Conservation (phyloP, 1,284 basidiomycete genomes). For the Sporisorium graminicola region DNA sequence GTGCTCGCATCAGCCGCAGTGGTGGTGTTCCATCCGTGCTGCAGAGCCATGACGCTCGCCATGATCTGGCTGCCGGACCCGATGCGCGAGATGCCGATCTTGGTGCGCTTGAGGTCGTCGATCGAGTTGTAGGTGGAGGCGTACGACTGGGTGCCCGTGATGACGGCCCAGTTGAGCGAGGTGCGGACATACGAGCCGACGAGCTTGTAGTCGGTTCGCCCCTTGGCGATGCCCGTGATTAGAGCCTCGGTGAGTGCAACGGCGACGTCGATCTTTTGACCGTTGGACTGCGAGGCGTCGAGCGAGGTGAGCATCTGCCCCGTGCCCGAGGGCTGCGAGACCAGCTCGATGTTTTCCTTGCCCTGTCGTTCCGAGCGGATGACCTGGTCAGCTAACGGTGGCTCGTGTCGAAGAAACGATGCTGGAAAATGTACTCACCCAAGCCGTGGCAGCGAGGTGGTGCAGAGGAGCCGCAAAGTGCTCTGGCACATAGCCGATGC, state of each 20-base stretch:
- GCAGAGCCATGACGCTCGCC: conserved; percentile 91
- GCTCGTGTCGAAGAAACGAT: neutral
- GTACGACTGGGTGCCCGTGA: conserved; percentile 79
- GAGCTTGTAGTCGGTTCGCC: conserved; percentile 86
- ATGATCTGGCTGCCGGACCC: conserved; percentile 93
- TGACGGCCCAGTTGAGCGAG: conserved; percentile 76
- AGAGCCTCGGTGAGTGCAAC: conserved; percentile 93
- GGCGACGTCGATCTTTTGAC: conserved; percentile 65
- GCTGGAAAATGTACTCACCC: conserved; percentile 36
- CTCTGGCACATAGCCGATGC: conserved; percentile 65
- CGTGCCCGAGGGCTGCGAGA: conserved; percentile 63
- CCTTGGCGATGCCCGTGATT: conserved; percentile 88
- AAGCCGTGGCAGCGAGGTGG: conserved; percentile 55
- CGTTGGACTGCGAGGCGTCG: conserved; percentile 34
- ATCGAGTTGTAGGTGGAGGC: conserved; percentile 77
- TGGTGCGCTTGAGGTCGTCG: conserved; percentile 81
- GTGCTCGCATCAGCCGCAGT: conserved; percentile 1
- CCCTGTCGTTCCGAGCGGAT: conserved; percentile 27
- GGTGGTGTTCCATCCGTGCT: conserved; percentile 71
- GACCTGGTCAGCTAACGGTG: neutral
- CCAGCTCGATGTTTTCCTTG: conserved; percentile 53
- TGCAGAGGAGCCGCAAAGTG: conserved; percentile 65
- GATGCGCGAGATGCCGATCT: conserved; percentile 87
- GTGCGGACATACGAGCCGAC: conserved; percentile 87
- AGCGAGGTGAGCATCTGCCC: conserved; percentile 67